Evolutionary conservation across 1,284 basidiomycete genomes (phyloP).

Genomic region (Sanghuangporus sanghuang): DNA sequence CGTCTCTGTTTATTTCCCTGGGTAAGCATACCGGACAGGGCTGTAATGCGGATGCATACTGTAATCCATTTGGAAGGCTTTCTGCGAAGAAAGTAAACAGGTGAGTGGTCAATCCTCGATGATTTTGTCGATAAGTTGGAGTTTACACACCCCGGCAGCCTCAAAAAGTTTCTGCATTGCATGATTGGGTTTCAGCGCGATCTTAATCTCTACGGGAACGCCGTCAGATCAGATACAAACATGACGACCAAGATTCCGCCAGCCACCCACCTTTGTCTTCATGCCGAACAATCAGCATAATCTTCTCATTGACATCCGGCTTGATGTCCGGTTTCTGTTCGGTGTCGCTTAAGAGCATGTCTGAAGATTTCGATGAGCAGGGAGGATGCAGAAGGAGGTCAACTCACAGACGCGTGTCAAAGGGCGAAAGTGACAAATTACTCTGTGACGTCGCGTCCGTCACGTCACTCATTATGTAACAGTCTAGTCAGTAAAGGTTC

Average conservation of each 20-base stretch:
- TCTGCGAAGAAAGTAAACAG: neutral
- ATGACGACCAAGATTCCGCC: neutral
- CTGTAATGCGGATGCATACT: neutral
- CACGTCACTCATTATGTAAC: neutral
- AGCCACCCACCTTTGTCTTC: neutral
- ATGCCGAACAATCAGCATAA: neutral
- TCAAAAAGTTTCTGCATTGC: constrained; percentile 12
- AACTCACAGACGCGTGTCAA: neutral
- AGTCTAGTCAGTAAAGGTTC: too few relatives aligned
- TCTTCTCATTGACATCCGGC: constrained; percentile 2
- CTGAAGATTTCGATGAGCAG: neutral
- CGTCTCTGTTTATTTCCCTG: neutral
- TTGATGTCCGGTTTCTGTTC: constrained; percentile 1
- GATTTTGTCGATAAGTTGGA: neutral
- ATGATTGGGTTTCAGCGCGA: constrained; percentile 10
- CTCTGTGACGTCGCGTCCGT: neutral
- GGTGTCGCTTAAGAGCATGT: neutral
- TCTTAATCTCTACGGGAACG: constrained; percentile 7
- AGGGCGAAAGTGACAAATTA: neutral
- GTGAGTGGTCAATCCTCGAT: neutral
- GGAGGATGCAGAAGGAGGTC: neutral
- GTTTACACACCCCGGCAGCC: constrained; percentile 9
- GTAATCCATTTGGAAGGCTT: constrained; percentile 3
- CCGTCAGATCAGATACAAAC: neutral
- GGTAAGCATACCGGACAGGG: neutral